Base-by-base conservation (phyloP, 1,284 basidiomycete genomes). In the Pseudozyma sp. region DNA sequence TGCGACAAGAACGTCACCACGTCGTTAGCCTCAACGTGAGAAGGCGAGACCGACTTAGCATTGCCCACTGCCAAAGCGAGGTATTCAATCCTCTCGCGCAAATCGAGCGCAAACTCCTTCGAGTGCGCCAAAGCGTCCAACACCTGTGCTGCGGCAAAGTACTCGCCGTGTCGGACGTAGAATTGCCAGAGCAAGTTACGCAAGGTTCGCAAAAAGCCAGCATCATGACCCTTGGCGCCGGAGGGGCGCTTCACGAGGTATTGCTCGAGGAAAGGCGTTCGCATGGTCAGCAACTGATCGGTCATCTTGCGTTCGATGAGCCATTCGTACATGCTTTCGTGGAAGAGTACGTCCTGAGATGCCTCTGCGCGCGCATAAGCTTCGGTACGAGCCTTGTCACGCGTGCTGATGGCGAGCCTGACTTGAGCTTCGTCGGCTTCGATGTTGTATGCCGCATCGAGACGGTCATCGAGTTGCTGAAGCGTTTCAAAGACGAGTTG, bases 161-260 rank as follows among this genome's bases (percentile, higher is more conserved):
- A 93, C 44, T 79, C 70, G 43, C 76, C 81, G 40, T 73, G 68
- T 12, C 79, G 65, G 52, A 96, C 93, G 83, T 97, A 97, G 86
- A 93, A 96, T 83, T 97, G 94, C 96, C 97, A 99, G 5, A 99
- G 87, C 7, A 99, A 86, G 82, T 99, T 93, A 79, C 91, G 92
- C 83, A 96, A 58, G 11, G 66, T 72, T 5, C 75, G 77, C 48
- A 76, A 48, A 55, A 76, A 77, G 34, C 31, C 55, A 4, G 47
- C 59, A 39, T 76, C 74, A 31, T 44, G 40, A 2, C 63, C 51
- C 48, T 71, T 64, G 25, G 48, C 70, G 19, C 92, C 89, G 2
- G 89, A 86, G n/a, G 94, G 94, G 65, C 93, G 92, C 65, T 92
- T 89, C 71, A 89, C 89, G 35, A 99, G 89, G 86, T 96, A 95